Evolutionary conservation across 306 rosid species (phyloP).

Genomic region (Prinsepia uniflora): DNA sequence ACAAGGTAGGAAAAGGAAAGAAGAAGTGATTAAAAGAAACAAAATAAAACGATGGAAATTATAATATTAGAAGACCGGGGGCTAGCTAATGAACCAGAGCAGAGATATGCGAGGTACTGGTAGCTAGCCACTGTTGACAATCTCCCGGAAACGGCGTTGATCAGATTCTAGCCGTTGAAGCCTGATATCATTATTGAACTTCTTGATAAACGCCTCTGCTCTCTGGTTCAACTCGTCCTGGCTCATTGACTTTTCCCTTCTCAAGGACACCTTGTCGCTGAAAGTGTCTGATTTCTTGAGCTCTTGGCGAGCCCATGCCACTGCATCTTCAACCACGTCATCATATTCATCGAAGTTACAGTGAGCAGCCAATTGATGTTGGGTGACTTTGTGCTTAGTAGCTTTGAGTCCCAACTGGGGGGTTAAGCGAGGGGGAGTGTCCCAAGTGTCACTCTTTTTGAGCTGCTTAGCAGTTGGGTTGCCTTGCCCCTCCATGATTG

Average conservation of each 20-base stretch:
- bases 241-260: conserved; percentile 64
- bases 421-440: conserved; percentile 25
- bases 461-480: conserved; percentile 25
- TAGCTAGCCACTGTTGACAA: conserved; percentile 38
- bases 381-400: background rate
- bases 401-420: background rate
- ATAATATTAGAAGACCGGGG: background rate
- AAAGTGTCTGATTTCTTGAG: conserved; percentile 65
- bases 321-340: conserved; percentile 40
- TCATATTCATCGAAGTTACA: background rate
- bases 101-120: background rate
- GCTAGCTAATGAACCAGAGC: no score
- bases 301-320: conserved; percentile 57
- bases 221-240: conserved; percentile 59
- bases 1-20: background rate
- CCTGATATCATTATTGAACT: conserved; percentile 53
- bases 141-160: conserved; percentile 52
- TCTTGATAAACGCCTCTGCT: conserved; percentile 65
- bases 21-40: background rate
- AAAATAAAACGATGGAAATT: conserved; percentile 5
- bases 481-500: conserved; percentile 46
- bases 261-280: conserved; percentile 48
- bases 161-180: conserved; percentile 78
- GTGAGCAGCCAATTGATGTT: background rate
- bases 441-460: conserved; percentile 51